Conservation (phyloP, 257 asterid species). For the Handroanthus guayacan region DNA sequence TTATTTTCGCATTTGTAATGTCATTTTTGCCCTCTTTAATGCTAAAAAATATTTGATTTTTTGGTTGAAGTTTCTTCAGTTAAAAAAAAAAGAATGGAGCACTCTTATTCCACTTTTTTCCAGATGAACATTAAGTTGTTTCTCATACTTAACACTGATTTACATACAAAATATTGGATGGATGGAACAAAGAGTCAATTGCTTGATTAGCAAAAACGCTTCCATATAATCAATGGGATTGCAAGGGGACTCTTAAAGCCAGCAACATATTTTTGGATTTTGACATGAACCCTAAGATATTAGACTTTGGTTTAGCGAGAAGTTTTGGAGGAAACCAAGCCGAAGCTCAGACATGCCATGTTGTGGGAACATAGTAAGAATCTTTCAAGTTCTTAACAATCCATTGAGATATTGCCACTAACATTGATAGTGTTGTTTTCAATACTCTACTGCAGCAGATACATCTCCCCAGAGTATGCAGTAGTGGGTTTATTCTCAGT, state of each 20-base stretch:
- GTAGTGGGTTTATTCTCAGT: slow-evolving; percentile 33
- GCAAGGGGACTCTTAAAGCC: slow-evolving; percentile 41
- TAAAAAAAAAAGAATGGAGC: no score
- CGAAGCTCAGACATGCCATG: slow-evolving; percentile 31
- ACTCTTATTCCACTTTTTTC: background rate
- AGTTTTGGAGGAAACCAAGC: slow-evolving; percentile 40
- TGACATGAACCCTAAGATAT: slow-evolving; percentile 40
- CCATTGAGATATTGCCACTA: background rate
- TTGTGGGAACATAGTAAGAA: slow-evolving; percentile 40
- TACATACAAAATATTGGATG: background rate
- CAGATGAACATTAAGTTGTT: background rate
- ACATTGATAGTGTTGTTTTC: no score
- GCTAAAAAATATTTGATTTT: no score
- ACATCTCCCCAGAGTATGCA: slow-evolving; percentile 43
- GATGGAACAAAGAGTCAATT: slow-evolving; percentile 23
- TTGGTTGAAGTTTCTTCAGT: no score
- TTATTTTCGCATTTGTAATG: no score
- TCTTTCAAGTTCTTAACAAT: background rate
- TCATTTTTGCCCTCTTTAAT: no score
- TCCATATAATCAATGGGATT: slow-evolving; percentile 34
- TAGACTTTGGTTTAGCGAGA: slow-evolving; percentile 33
- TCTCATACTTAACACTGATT: background rate
- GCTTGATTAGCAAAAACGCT: slow-evolving; percentile 37
- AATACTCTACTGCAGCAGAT: slow-evolving; percentile 14
- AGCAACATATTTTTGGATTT: slow-evolving; percentile 32